A percentile compares a stretch with the other conserved stretches of the same genome.
These are phyloP conservation scores for Globisporangium mamillatum DNA, from an alignment of 352 stramenopile genomes.

Conservation along the genomic window DNA sequence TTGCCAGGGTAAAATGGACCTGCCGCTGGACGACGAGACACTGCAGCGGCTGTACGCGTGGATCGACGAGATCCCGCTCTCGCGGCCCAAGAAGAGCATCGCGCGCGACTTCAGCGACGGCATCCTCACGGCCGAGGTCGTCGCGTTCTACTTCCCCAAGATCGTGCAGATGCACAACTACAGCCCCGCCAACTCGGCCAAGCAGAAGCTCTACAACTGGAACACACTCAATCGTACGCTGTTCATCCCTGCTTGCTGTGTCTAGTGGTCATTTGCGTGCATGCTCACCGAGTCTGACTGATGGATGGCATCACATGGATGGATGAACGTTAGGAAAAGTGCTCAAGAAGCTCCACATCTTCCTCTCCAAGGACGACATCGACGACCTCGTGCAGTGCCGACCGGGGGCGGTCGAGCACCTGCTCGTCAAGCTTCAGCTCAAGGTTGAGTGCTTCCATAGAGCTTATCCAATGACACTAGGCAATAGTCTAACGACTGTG, in stretches of 20 bases:
- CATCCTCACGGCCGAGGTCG: conserved; percentile 88
- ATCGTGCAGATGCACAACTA: conserved; percentile 97
- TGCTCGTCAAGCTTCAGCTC: conserved; percentile 90
- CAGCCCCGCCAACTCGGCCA: conserved; percentile 88
- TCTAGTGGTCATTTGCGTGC: conserved; percentile 1
- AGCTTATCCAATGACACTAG: neutral
- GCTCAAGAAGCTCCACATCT: conserved; percentile 78
- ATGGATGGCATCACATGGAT: neutral
- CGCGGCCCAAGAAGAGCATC: conserved; percentile 94
- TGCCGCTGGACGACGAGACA: conserved; percentile 85
- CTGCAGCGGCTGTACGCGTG: conserved; percentile 93
- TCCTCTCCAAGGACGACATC: conserved; percentile 88
- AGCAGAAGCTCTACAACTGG: conserved; percentile 97
- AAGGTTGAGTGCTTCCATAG: conserved; percentile 49
- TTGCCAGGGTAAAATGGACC: conserved; percentile 32
- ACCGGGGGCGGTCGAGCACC: conserved; percentile 84
- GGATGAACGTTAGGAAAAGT: conserved; percentile 56
- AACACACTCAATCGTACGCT: conserved; percentile 89
- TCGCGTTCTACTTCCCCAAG: conserved; percentile 94
- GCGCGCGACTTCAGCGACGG: conserved; percentile 94
- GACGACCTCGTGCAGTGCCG: conserved; percentile 90
- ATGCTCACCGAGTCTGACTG: neutral
- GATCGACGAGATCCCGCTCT: conserved; percentile 95
- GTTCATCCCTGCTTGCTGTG: neutral
- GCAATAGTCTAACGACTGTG: neutral